Evolutionary conservation across 1,284 basidiomycete genomes (phyloP).

Genomic region (Peniophora sp.): DNA sequence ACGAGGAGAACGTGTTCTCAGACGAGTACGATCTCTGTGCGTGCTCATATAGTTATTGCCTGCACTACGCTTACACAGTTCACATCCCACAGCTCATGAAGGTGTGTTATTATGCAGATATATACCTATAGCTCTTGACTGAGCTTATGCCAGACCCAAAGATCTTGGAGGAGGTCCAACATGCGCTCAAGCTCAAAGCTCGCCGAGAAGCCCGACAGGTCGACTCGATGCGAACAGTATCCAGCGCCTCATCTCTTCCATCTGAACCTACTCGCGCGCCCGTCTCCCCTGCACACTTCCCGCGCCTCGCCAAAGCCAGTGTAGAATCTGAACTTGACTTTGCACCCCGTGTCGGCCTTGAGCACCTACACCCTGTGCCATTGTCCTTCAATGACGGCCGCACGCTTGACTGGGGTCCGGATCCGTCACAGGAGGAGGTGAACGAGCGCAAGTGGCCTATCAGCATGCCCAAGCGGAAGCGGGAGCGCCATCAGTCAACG

Average conservation of each 20-base stretch:
- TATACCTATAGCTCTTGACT: constrained; percentile 5
- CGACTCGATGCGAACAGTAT: constrained; percentile 14
- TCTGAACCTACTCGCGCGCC: constrained; percentile 21
- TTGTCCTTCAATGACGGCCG: constrained; percentile 56
- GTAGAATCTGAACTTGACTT: constrained; percentile 55
- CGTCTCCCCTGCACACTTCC: constrained; percentile 8
- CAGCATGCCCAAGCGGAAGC: constrained; percentile 50
- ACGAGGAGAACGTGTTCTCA: constrained; percentile 37
- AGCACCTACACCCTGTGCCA: constrained; percentile 46
- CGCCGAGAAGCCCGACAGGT: constrained; percentile 56
- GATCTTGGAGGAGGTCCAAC: constrained; percentile 68
- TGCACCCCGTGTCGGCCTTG: constrained; percentile 50
- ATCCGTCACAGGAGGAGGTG: constrained; percentile 43
- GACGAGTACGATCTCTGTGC: constrained; percentile 70
- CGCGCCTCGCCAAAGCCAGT: constrained; percentile 12
- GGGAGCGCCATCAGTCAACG: constrained; percentile 35
- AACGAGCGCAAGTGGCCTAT: constrained; percentile 54
- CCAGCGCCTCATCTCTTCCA: constrained; percentile 25
- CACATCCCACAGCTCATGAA: constrained; percentile 51
- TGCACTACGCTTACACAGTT: neutral
- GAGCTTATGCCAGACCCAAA: constrained; percentile 46
- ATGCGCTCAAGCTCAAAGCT: constrained; percentile 61
- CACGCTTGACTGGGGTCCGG: constrained; percentile 62
- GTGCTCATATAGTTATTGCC: constrained; percentile 18
- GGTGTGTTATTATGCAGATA: constrained; percentile 29